phyloP scores from a whole-genome alignment of 345 rosid genomes.

The Cardamine occulta region DNA sequence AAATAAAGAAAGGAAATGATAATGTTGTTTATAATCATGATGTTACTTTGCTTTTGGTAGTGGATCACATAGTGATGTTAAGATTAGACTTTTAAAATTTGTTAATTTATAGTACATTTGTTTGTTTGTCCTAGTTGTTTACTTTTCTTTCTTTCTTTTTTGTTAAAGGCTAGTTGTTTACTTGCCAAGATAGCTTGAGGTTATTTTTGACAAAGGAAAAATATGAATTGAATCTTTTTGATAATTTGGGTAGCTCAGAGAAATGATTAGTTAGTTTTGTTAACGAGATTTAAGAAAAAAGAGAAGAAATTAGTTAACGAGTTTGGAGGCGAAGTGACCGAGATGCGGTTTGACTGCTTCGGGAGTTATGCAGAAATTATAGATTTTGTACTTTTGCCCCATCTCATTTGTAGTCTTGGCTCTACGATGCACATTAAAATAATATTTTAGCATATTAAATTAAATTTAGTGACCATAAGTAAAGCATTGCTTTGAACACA shows the following conservation, averaged over 20 bases:
- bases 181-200: slow-evolving; percentile 13
- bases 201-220: neutral
- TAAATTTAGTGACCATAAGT: neutral
- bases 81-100: slow-evolving; percentile 28
- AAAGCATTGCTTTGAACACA: slow-evolving; percentile 24
- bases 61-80: slow-evolving; percentile 43
- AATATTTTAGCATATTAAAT: neutral
- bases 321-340: slow-evolving; percentile 39
- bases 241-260: neutral
- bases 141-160: neutral
- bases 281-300: slow-evolving; percentile 28
- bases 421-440: slow-evolving; percentile 3
- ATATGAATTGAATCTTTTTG: neutral
- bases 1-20: slow-evolving; percentile 37
- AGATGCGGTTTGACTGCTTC: slow-evolving; percentile 46
- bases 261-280: slow-evolving; percentile 25
- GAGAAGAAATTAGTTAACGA: slow-evolving; percentile 16
- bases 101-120: neutral
- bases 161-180: neutral
- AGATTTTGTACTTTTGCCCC: slow-evolving; percentile 26
- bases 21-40: slow-evolving; percentile 48
- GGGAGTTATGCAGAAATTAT: slow-evolving; percentile 38
- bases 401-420: slow-evolving; percentile 17
- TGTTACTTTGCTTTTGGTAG: slow-evolving; percentile 44
- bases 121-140: neutral